Evolutionary conservation across 2,329 filamentous ascomycete genomes (phyloP).

Genomic region (Colletotrichum shisoi): DNA sequence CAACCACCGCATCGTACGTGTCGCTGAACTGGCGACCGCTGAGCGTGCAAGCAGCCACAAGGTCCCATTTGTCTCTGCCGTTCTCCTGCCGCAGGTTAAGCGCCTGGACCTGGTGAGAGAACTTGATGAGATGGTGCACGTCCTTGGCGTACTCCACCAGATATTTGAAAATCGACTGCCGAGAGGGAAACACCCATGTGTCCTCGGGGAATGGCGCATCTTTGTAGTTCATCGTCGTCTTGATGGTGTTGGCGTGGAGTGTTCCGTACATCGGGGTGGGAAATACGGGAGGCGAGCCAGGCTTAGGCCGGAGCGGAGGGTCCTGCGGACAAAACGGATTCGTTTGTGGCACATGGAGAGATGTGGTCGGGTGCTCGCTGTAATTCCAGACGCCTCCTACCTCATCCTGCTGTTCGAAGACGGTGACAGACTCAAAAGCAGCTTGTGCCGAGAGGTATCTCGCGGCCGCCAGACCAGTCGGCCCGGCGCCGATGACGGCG

Average conservation of each 20-base stretch:
- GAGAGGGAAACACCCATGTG: slow-evolving; percentile 76
- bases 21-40: slow-evolving; percentile 52
- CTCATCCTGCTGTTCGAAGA: slow-evolving; percentile 82
- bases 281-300: slow-evolving; percentile 64
- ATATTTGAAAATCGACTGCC: slow-evolving; percentile 76
- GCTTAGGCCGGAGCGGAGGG: slow-evolving; percentile 62
- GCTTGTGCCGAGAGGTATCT: slow-evolving; percentile 79
- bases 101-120: slow-evolving; percentile 74
- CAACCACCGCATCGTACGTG: slow-evolving; percentile 76
- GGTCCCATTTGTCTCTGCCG: slow-evolving; percentile 64
- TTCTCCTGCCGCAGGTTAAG: slow-evolving; percentile 52
- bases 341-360: slow-evolving; percentile 71
- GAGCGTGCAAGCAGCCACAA: slow-evolving; percentile 62
- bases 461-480: slow-evolving; percentile 78
- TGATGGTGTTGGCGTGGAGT: slow-evolving; percentile 87
- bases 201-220: slow-evolving; percentile 71
- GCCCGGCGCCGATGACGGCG: slow-evolving; percentile 84
- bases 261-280: slow-evolving; percentile 84
- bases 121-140: slow-evolving; percentile 71
- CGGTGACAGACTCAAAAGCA: slow-evolving; percentile 71
- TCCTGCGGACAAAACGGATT: slow-evolving; percentile 69
- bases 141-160: slow-evolving; percentile 75
- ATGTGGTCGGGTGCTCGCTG: slow-evolving; percentile 59
- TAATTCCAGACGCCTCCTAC: slow-evolving; percentile 91
- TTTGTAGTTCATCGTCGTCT: slow-evolving; percentile 80